A percentile compares a stretch with the other conserved stretches of the same genome.
Conservation (phyloP, 345 rosid species). For the Eucalyptus cloeziana region DNA sequence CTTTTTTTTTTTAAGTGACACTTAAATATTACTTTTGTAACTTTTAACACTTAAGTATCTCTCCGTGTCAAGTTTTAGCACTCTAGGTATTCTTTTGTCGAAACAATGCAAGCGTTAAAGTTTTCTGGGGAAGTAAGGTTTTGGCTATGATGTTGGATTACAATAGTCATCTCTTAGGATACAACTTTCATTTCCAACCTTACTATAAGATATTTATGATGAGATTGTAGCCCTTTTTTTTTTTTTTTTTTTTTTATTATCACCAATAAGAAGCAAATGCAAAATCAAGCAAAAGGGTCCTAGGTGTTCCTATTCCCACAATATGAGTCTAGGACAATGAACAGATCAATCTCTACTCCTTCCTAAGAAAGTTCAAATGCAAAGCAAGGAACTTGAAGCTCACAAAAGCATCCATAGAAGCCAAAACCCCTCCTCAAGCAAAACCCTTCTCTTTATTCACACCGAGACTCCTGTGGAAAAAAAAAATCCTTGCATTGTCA, state of each 20-base stretch:
- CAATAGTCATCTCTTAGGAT: neutral
- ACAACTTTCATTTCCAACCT: neutral
- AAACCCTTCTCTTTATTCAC: neutral
- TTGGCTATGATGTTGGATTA: neutral
- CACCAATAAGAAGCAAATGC: neutral
- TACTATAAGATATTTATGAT: neutral
- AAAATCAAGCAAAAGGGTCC: neutral
- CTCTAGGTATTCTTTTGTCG: too few relatives aligned
- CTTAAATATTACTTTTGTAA: too few relatives aligned
- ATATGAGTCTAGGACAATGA: neutral
- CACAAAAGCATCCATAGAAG: neutral
- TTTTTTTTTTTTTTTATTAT: neutral
- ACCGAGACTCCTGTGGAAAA: neutral
- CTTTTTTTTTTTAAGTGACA: too few relatives aligned
- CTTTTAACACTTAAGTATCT: too few relatives aligned
- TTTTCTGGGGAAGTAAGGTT: neutral
- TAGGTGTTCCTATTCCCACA: neutral
- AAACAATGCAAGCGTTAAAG: neutral
- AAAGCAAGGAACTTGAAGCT: neutral
- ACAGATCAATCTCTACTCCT: neutral
- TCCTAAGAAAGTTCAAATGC: neutral
- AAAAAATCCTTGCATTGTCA: constrained; percentile 18
- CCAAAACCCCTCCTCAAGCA: constrained; percentile 21
- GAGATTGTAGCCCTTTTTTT: neutral
- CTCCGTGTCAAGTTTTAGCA: fast-evolving